Base-by-base conservation (phyloP, 2,329 filamentous ascomycete genomes). In the Hawksworthiomyces lignivorus region DNA sequence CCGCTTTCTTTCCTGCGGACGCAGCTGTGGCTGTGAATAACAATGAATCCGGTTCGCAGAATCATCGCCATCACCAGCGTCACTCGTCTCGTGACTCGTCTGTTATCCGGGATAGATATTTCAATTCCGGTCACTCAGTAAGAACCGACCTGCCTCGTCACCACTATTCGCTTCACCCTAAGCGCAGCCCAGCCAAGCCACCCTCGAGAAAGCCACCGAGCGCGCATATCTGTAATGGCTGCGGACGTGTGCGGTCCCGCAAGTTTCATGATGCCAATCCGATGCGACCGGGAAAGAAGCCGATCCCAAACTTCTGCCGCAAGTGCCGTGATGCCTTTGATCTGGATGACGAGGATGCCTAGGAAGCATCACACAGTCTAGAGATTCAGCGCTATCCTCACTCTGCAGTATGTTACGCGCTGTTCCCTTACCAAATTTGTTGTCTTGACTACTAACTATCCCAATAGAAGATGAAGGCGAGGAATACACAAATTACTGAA, bases 151-250 rank as follows among this genome's bases (percentile, higher is more conserved):
- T n/a, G n/a, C n/a, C n/a, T n/a, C n/a, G n/a, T n/a, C n/a, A n/a
- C n/a, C n/a, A n/a, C n/a, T n/a, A n/a, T n/a, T n/a, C n/a, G n/a
- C n/a, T n/a, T n/a, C n/a, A n/a, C 4, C 22, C 15, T 5, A 19
- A 19, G 4, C 24, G 35, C 4, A 7, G 24, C 18, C 14, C 6
- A 18, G 12, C 36, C 7, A 11, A 4, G 5, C 30, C 41, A n/a
- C 2, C 30, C 4, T 33, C 28, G 11, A 45, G 12, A 31, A 33
- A 32, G n/a, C n/a, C n/a, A 36, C 21, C 27, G n/a, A 41, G 33
- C 26, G 27, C 26, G 18, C 67, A 68, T 40, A 62, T 70, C 17
- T 74, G 70, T 51, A 64, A 58, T 30, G 52, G 59, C 20, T 70
- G 67, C 43, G 62, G 63, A 18, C 58, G 56, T 18, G 52, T 62